Percentiles rank a stretch among this genome's conserved stretches.
Evolutionary conservation across 306 rosid genomes (phyloP).

Genomic region (Hippophae tibetana): DNA sequence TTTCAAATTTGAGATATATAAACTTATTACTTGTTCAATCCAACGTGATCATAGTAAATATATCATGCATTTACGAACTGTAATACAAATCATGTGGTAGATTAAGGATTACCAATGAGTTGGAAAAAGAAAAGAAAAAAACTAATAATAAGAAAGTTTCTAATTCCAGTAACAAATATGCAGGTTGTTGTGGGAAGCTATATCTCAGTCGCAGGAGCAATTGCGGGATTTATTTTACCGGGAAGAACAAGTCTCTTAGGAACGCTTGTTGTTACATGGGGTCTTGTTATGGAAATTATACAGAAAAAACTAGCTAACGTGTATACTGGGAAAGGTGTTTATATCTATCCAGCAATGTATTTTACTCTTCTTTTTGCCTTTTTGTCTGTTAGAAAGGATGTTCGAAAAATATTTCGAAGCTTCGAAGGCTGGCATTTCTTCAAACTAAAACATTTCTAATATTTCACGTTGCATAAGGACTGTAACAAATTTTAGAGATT

Average conservation of each 20-base stretch:
- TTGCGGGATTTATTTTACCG: constrained; percentile 46
- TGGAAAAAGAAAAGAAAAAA: too few relatives aligned
- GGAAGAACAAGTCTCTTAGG: constrained; percentile 69
- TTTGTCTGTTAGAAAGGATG: constrained; percentile 65
- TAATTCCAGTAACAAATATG: not conserved
- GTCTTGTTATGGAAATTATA: constrained; percentile 44
- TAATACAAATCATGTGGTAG: too few relatives aligned
- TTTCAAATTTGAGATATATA: too few relatives aligned
- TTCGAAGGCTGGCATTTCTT: constrained; percentile 15
- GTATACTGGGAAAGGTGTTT: constrained; percentile 14
- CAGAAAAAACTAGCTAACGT: constrained; percentile 28
- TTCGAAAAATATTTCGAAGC: constrained; percentile 52
- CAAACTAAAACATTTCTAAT: constrained; percentile 26
- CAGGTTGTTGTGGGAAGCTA: constrained; percentile 88
- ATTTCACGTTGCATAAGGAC: constrained; percentile 5
- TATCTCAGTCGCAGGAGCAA: constrained; percentile 66
- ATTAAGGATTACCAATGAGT: too few relatives aligned
- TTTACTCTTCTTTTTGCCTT: constrained; percentile 52
- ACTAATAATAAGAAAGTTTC: too few relatives aligned
- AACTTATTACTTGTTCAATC: too few relatives aligned
- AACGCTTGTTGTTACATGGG: constrained; percentile 59
- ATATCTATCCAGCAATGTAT: constrained; percentile 49
- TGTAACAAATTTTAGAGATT: not conserved
- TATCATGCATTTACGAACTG: too few relatives aligned
- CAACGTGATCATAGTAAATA: too few relatives aligned